A percentile compares a stretch with the other conserved stretches of the same genome.
phyloP scores from a whole-genome alignment of 2,329 filamentous ascomycete species.

The Colletotrichum destructivum region DNA sequence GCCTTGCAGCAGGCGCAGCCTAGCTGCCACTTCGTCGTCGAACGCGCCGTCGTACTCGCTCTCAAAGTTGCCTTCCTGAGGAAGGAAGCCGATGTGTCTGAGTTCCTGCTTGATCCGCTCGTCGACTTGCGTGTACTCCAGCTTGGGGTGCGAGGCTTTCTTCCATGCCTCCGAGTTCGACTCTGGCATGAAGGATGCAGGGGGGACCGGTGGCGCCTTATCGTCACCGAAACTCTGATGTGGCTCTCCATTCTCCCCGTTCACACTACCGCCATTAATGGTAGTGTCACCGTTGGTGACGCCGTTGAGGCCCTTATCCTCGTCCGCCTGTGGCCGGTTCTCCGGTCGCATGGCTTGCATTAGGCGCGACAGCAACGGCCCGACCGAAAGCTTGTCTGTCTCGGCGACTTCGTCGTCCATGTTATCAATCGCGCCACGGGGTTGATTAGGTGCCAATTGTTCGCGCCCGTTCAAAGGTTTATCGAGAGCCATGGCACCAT shows the following conservation, averaged over 20 bases:
- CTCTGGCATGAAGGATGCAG: slow-evolving; percentile 86
- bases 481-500: slow-evolving; percentile 84
- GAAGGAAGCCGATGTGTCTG: slow-evolving; percentile 89
- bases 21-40: slow-evolving; percentile 94
- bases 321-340: slow-evolving; percentile 67
- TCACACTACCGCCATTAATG: slow-evolving; percentile 62
- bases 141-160: slow-evolving; percentile 79
- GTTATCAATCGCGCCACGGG: slow-evolving; percentile 87
- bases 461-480: slow-evolving; percentile 73
- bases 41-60: slow-evolving; percentile 91
- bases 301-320: slow-evolving; percentile 71
- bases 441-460: slow-evolving; percentile 82
- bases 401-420: slow-evolving; percentile 90
- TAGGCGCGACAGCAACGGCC: slow-evolving; percentile 86
- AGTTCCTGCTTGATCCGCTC: slow-evolving; percentile 93
- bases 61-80: slow-evolving; percentile 69
- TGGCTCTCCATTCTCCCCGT: slow-evolving; percentile 61
- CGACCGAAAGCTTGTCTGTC: slow-evolving; percentile 90
- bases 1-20: slow-evolving; percentile 86
- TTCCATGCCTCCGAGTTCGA: slow-evolving; percentile 84
- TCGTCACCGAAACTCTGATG: slow-evolving; percentile 51
- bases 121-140: slow-evolving; percentile 90
- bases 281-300: slow-evolving; percentile 68
- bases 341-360: slow-evolving; percentile 87
- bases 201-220: slow-evolving; percentile 64